These are phyloP conservation scores for Nemania sp. DNA, from an alignment of 2,329 filamentous ascomycete species.

Conservation along the genomic window DNA sequence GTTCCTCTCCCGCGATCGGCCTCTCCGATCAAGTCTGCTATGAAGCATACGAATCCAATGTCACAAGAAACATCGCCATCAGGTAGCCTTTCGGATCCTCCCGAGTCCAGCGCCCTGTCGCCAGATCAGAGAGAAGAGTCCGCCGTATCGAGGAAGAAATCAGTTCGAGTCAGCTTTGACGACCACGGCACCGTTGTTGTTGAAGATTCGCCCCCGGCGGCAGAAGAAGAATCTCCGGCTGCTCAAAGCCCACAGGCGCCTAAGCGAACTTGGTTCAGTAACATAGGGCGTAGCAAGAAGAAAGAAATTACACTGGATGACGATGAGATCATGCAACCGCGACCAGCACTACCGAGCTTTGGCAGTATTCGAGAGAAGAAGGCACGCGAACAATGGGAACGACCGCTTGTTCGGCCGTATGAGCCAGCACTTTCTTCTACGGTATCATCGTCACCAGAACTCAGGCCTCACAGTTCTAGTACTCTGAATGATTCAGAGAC, in stretches of 20 bases:
- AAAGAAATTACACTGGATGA: constrained; percentile 60
- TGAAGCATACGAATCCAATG: constrained; percentile 67
- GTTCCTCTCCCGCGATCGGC: constrained; percentile 71
- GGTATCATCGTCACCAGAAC: constrained; percentile 36
- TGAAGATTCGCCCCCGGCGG: constrained; percentile 49
- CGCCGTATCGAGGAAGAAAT: constrained; percentile 60
- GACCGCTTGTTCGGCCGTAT: constrained; percentile 60
- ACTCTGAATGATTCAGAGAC: constrained; percentile 32
- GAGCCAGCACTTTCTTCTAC: constrained; percentile 43
- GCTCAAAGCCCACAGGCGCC: constrained; percentile 45
- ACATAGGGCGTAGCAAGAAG: constrained; percentile 54
- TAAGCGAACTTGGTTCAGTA: constrained; percentile 58
- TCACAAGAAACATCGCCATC: constrained; percentile 55
- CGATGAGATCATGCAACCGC: constrained; percentile 73
- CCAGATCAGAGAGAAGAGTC: constrained; percentile 45
- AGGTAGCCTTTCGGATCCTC: constrained; percentile 53
- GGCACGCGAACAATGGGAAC: constrained; percentile 56
- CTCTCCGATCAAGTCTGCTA: constrained; percentile 76
- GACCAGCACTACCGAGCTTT: constrained; percentile 74
- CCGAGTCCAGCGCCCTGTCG: constrained; percentile 38
- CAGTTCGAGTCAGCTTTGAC: constrained; percentile 77
- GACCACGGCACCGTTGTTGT: constrained; percentile 63
- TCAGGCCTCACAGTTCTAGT: constrained; percentile 33
- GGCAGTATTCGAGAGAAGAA: constrained; percentile 73
- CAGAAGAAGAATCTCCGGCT: constrained; percentile 47